Conservation (phyloP, 2,329 filamentous ascomycete species). For the Camillea tinctor region DNA sequence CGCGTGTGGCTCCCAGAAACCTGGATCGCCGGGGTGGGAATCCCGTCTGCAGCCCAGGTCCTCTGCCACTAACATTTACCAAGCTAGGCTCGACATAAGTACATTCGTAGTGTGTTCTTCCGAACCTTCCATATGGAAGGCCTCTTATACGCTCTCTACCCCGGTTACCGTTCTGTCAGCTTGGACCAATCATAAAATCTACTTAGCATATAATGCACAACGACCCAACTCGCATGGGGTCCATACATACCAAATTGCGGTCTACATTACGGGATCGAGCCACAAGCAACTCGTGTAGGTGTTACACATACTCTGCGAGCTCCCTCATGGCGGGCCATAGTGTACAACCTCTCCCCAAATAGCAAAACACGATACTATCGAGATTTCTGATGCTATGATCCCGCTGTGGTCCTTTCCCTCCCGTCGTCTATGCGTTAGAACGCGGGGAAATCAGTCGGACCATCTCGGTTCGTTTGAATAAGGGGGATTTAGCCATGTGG, state of each 20-base stretch:
- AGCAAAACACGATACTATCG: background rate
- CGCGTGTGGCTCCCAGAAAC: background rate
- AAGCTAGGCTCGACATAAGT: background rate
- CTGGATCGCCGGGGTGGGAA: background rate
- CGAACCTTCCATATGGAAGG: background rate
- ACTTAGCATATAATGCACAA: background rate
- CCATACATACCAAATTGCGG: background rate
- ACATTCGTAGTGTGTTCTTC: background rate
- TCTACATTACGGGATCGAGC: background rate
- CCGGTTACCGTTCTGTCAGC: background rate
- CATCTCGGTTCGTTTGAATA: background rate
- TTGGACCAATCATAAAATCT: background rate
- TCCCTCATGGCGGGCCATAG: no score
- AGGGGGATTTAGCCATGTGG: background rate
- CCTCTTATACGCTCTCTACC: background rate
- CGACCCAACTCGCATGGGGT: background rate
- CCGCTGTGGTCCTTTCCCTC: background rate
- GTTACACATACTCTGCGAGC: background rate
- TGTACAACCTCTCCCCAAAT: no score
- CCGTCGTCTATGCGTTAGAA: background rate
- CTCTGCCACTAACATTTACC: no score
- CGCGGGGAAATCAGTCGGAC: background rate
- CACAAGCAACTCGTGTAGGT: background rate
- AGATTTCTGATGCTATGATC: background rate
- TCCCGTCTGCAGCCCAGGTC: background rate